Evolutionary conservation across 192 early-diverging fungal genomes (phyloP).

Genomic region (Cetraspora pellucida): DNA sequence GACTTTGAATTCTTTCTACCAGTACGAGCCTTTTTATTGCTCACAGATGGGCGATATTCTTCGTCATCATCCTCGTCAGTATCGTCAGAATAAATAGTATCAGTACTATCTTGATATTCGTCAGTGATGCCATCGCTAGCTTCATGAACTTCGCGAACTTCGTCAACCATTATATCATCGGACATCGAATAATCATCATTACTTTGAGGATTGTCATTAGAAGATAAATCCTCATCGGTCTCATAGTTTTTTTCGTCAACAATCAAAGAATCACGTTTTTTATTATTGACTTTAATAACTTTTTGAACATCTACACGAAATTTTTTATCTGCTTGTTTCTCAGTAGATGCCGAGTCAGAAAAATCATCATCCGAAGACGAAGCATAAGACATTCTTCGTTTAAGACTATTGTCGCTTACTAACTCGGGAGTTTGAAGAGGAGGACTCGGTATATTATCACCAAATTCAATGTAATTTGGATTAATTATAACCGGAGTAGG

Average conservation of each 20-base stretch:
- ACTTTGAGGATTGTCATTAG: background rate
- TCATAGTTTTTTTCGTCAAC: background rate
- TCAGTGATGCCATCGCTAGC: background rate
- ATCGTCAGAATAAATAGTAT: background rate
- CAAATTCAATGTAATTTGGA: constrained; percentile 17
- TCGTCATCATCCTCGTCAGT: constrained; percentile 23
- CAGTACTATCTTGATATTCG: background rate
- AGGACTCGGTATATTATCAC: background rate
- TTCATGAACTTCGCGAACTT: background rate
- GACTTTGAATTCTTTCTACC: background rate
- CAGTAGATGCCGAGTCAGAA: background rate
- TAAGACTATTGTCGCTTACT: constrained; percentile 15
- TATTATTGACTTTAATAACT: background rate
- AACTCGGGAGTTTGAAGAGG: constrained; percentile 25
- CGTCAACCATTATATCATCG: background rate
- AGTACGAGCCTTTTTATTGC: background rate
- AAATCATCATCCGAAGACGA: constrained; percentile 6
- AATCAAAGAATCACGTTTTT: background rate
- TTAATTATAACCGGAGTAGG: background rate
- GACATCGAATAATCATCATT: background rate
- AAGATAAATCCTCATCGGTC: background rate
- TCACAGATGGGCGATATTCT: constrained; percentile 18
- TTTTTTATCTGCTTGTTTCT: background rate
- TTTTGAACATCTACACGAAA: background rate
- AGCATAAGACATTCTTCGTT: constrained; percentile 3